Base-by-base conservation (phyloP, 768 basidiomycete species). In the Cystofilobasidium capitatum region DNA sequence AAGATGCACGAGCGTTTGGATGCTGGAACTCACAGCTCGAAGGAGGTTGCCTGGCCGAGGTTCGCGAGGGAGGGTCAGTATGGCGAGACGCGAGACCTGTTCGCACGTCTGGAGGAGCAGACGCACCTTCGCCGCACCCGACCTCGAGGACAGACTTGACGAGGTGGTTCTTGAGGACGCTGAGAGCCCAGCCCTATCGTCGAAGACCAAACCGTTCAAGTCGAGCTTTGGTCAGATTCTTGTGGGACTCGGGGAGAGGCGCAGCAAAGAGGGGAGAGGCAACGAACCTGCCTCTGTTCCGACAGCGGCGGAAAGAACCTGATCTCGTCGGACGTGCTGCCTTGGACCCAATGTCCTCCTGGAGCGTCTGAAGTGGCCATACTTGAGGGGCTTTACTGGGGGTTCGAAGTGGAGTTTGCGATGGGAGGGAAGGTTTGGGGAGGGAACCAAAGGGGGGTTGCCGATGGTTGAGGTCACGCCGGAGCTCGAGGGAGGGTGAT, bases 131-230 rank as follows among this genome's bases (percentile, higher is more conserved):
- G 4, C 77, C 77, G 60, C 76, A 77, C 24, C 77, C 77, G 26
- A 78, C 73, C 51, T 78, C 77, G n/a, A 78, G 69, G 33, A 77
- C 76, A 35, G 74, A 75, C 57, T 69, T 60, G 16, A 76, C 74
- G 1, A 63, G 57, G 64, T 77, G 75, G 42, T 65, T 69, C 22
- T 70, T 59, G 22, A 78, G 71, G 2, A 76, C 74, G 10, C 75
- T 71, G 57, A 78, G 54, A 0, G 75, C 75, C 77, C 77, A 78
- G 9, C 71, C 71, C 67, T 75, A 60, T 42, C 75, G 65, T 57
- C 17, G 24, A 51, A 37, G 36, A 66, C 5, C 9, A n/a, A 24
- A 42, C 14, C 9, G 39, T 33, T 55, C 51, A 51, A 26, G 14
- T 10, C n/a, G 24, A 40, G 14, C 49, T 14, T 42, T 17, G 37